Evolutionary conservation across 176 grass and related monocot species (phyloP).

Genomic region (Bonia amplexicaulis): DNA sequence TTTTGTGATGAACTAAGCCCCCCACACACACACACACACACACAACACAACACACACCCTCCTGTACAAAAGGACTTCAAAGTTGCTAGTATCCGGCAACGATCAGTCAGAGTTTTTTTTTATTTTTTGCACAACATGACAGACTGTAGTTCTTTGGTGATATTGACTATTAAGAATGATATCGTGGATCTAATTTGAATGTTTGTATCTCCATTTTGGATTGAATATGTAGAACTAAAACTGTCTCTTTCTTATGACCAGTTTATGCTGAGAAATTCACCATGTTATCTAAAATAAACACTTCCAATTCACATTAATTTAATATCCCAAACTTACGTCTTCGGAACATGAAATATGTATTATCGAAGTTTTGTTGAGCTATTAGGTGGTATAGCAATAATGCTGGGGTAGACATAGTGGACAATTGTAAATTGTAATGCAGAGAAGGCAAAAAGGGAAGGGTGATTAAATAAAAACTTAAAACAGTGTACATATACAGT

Average conservation of each 20-base stretch:
- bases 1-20: not conserved
- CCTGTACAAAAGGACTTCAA: not conserved
- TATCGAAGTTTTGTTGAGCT: not conserved
- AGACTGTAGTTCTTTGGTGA: not conserved
- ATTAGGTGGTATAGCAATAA: not conserved
- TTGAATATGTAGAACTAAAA: not conserved
- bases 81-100: not conserved
- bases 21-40: too few species aligned
- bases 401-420: not conserved
- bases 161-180: not conserved
- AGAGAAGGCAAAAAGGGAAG: not conserved
- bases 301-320: not conserved
- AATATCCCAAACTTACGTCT: not conserved
- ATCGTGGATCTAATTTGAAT: not conserved
- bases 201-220: not conserved
- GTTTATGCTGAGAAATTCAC: not conserved
- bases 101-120: not conserved
- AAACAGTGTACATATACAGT: not conserved
- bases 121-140: not conserved
- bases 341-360: not conserved
- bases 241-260: not conserved
- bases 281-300: not conserved
- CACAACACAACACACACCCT: too few species aligned
- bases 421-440: not conserved
- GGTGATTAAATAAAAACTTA: not conserved